Evolutionary conservation across 768 basidiomycete genomes (phyloP), one percentile per base, ranked within the genome.

Genomic region (Naganishia vishniacii): DNA sequence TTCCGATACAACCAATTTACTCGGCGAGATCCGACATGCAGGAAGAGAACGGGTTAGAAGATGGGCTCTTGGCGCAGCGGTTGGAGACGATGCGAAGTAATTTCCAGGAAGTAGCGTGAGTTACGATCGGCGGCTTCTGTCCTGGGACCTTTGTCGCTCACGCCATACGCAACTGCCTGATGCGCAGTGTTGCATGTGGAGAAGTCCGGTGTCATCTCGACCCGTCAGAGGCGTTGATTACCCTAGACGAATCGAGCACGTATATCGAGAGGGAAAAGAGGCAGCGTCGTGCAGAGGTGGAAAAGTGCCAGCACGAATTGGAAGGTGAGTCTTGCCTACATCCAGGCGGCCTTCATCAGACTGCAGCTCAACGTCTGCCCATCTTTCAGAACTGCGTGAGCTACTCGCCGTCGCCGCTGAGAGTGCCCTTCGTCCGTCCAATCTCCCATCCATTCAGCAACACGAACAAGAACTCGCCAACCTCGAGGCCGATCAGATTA

Each of bases 61-160:
- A 56, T 37, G 34, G 53, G 13, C 37, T 56, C 13, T 23, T 56
- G 53, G 53, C 53, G 12, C 53, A 56, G 16, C 53, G 53, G 34
- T 34, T 56, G 53, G 53, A 56, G 34, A 56, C 53, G 53, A 56
- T 56, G 53, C 53, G 53, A 26, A 56, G 53, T 15, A 56, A 56
- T 34, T 56, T 56, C 40, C 32, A 34, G 13, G 53, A 56, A 26
- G 53, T 56, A 15, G 53, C 53, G 53, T 56, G 23, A 56, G 53
- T 56, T 7, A 15, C 8, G 7, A 12, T 3, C 12, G 18, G 11
- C n/a, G 18, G 7, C 9, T 44, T n/a, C n/a, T n/a, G n/a, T n/a
- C n/a, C n/a, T n/a, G n/a, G n/a, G n/a, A n/a, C n/a, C n/a, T n/a
- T n/a, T n/a, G n/a, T n/a, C n/a, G n/a, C n/a, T n/a, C n/a, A n/a